phyloP scores from a whole-genome alignment of 2,329 filamentous ascomycete genomes.

The Elsinoe ampelina region DNA sequence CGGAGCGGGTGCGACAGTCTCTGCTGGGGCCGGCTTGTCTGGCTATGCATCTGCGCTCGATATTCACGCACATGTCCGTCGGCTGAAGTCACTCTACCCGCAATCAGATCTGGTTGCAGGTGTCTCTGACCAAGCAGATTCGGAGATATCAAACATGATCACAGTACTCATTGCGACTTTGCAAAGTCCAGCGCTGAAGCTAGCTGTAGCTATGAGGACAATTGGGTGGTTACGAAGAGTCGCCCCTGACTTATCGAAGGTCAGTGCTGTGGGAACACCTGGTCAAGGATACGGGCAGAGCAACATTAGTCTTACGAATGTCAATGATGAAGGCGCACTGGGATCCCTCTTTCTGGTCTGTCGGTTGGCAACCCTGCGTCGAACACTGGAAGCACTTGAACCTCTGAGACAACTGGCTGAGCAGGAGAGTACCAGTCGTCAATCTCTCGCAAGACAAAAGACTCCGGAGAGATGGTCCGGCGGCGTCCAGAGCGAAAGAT shows the following conservation, averaged over 20 bases:
- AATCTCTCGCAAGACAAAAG: not conserved
- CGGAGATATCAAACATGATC: constrained; percentile 80
- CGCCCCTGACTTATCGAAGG: constrained; percentile 59
- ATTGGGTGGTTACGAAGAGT: constrained; percentile 85
- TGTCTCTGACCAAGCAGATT: constrained; percentile 68
- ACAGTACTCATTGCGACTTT: constrained; percentile 71
- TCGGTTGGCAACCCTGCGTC: constrained; percentile 67
- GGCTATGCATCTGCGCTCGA: constrained; percentile 78
- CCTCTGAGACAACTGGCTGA: constrained; percentile 84
- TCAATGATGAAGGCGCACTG: constrained; percentile 53
- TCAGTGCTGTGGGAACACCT: constrained; percentile 9
- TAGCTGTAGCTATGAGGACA: constrained; percentile 82
- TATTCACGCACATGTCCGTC: constrained; percentile 84
- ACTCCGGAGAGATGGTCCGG: constrained; percentile 38
- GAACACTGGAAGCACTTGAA: constrained; percentile 71
- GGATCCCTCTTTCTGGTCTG: constrained; percentile 83
- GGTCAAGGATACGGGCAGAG: not conserved
- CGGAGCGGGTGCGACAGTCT: constrained; percentile 30
- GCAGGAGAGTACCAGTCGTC: constrained; percentile 51
- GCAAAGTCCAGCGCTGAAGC: constrained; percentile 68
- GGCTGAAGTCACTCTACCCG: constrained; percentile 74
- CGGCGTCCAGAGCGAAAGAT: constrained; percentile 90
- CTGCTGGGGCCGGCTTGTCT: constrained; percentile 36
- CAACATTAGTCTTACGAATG: not conserved
- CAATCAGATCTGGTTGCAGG: constrained; percentile 64